A percentile compares a stretch with the other conserved stretches of the same genome.
Conservation (phyloP, 768 basidiomycete species). For the Leccinum fibrillosum region DNA sequence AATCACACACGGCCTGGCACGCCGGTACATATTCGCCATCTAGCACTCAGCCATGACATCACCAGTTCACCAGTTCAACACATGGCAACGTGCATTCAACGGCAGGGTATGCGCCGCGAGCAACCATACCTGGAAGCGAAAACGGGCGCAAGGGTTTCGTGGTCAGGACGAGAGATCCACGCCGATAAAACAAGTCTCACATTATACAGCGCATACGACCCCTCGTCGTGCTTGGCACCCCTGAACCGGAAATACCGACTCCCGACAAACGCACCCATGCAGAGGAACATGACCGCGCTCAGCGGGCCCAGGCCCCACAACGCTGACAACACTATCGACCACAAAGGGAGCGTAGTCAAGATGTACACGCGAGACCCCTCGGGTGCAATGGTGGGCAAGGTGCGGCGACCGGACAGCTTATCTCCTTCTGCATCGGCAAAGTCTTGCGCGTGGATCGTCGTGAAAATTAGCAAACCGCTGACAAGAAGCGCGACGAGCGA, state of each 20-base stretch:
- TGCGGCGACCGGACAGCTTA: conserved; percentile 25
- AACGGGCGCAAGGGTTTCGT: neutral
- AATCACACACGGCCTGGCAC: neutral
- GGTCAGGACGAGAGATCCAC: neutral
- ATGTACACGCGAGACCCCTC: conserved; percentile 15
- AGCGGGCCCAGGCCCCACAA: conserved; percentile 12
- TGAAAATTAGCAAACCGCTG: conserved; percentile 30
- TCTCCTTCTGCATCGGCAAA: conserved; percentile 34
- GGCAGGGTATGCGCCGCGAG: conserved; percentile 7
- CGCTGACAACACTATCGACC: conserved; percentile 4
- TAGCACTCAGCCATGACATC: neutral
- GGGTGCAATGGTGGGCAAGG: conserved; percentile 26
- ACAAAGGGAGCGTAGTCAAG: conserved; percentile 6
- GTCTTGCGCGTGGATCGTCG: conserved; percentile 38
- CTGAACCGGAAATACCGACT: conserved; percentile 13
- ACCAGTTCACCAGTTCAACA: conserved; percentile 8
- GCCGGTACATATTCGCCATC: neutral
- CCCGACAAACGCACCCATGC: conserved; percentile 13
- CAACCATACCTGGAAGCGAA: conserved; percentile 5
- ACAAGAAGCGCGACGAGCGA: conserved; percentile 19
- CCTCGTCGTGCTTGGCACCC: conserved; percentile 7
- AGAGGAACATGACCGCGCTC: conserved; percentile 5
- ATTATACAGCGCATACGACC: conserved; percentile 12
- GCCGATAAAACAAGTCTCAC: conserved; percentile 3
- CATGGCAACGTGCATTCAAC: conserved; percentile 3